phyloP scores from a whole-genome alignment of 371 early-diverging fungal species.

The Saksenaea oblongispora region DNA sequence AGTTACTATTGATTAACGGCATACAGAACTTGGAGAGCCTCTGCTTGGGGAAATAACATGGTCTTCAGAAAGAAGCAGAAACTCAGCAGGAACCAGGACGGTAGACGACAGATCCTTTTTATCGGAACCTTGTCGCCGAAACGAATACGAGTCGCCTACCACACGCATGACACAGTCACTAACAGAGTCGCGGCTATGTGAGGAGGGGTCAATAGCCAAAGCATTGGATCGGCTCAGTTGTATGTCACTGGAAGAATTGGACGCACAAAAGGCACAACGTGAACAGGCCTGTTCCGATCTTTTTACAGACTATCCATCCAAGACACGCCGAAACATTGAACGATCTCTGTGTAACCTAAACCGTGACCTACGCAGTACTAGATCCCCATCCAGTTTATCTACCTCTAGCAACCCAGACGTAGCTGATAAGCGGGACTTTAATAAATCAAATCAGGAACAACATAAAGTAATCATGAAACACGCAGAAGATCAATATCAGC shows the following conservation, averaged over 20 bases:
- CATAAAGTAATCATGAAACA: not conserved
- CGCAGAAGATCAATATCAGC: not conserved
- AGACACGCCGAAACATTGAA: constrained; percentile 13
- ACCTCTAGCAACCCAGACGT: not conserved
- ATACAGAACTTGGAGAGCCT: not conserved
- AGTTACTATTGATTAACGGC: not conserved
- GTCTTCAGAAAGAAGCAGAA: not conserved
- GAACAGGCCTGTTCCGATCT: not conserved
- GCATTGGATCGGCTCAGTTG: not conserved
- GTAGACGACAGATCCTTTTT: not conserved
- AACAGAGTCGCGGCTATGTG: not conserved
- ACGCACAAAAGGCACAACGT: not conserved
- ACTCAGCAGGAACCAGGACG: not conserved
- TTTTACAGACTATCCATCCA: constrained; percentile 5
- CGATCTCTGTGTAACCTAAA: constrained; percentile 8
- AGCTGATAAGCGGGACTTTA: not conserved
- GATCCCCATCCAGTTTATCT: not conserved
- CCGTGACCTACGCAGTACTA: not conserved
- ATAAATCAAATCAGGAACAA: not conserved
- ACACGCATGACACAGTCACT: constrained; percentile 1
- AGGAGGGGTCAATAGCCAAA: not conserved
- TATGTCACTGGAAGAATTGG: not conserved
- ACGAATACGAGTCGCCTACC: not conserved
- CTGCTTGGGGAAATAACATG: not conserved
- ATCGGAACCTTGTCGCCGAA: not conserved